phyloP scores from a whole-genome alignment of 306 rosid genomes.

The Nissolia schottii region DNA sequence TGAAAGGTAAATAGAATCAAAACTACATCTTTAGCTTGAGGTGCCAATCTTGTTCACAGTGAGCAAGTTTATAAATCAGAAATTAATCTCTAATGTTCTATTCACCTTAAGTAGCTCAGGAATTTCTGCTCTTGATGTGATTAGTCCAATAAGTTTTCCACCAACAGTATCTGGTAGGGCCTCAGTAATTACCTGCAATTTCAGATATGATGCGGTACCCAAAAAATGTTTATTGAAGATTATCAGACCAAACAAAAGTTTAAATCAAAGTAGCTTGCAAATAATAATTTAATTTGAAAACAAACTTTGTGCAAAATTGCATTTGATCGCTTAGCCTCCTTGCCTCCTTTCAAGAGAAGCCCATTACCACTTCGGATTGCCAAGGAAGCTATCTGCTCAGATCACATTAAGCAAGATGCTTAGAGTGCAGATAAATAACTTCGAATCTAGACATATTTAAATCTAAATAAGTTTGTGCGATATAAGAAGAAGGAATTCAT shows the following conservation, averaged over 20 bases:
- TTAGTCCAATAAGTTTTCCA: constrained; percentile 82
- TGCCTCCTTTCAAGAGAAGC: constrained; percentile 97
- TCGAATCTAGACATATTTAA: background rate
- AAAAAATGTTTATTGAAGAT: background rate
- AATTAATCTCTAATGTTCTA: constrained; percentile 5
- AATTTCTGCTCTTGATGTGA: constrained; percentile 95
- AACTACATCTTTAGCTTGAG: constrained; percentile 18
- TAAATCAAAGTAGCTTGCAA: constrained; percentile 2
- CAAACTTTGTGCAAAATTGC: constrained; percentile 82
- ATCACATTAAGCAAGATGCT: constrained; percentile 15
- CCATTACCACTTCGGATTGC: constrained; percentile 97
- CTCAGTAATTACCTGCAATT: constrained; percentile 67
- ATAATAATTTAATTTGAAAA: constrained; percentile 20
- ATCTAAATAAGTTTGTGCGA: background rate
- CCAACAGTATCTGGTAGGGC: constrained; percentile 93
- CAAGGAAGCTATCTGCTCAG: constrained; percentile 85
- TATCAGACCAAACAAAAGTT: constrained; percentile 1
- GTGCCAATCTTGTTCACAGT: constrained; percentile 23
- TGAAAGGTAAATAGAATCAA: constrained; percentile 34
- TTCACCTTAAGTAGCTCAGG: constrained; percentile 87
- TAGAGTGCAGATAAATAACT: constrained; percentile 23
- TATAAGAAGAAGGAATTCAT: constrained; percentile 1
- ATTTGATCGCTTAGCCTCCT: constrained; percentile 96
- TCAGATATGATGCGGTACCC: background rate
- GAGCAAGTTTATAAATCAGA: constrained; percentile 16